Evolutionary conservation across 306 rosid species (phyloP).

Genomic region (Arachis hypogaea): DNA sequence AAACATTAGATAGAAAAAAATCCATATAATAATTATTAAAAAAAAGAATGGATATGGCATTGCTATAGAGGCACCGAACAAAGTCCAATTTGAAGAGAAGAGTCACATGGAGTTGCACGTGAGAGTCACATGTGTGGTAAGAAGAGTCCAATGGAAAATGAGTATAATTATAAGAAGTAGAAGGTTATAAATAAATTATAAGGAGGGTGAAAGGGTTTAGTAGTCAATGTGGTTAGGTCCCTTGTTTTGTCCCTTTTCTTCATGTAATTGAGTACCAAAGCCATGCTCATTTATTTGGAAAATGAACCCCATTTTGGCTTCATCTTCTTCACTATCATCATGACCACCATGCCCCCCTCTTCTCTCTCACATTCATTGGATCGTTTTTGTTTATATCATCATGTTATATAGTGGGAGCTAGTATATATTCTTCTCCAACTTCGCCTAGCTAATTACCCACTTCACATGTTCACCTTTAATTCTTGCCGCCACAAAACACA

Average conservation of each 20-base stretch:
- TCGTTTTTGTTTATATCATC: constrained; percentile 50
- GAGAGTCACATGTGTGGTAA: constrained; percentile 43
- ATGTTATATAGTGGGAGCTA: constrained; percentile 48
- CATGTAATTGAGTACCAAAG: constrained; percentile 78
- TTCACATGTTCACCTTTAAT: constrained; percentile 49
- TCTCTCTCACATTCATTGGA: constrained; percentile 45
- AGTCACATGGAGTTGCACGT: constrained; percentile 40
- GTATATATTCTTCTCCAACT: constrained; percentile 52
- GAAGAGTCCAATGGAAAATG: constrained; percentile 43
- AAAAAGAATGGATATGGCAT: background rate
- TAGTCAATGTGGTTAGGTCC: constrained; percentile 87
- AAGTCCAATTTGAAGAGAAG: constrained; percentile 33
- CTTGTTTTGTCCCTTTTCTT: constrained; percentile 67
- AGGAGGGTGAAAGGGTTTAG: constrained; percentile 41
- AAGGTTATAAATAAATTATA: constrained; percentile 17
- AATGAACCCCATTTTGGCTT: constrained; percentile 75
- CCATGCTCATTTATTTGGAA: constrained; percentile 84
- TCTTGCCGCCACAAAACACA: constrained; percentile 28
- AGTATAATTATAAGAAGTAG: constrained; percentile 36
- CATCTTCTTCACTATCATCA: constrained; percentile 63
- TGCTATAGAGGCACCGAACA: background rate
- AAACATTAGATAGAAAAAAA: no score
- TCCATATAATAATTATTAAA: no score
- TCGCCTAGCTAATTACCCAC: constrained; percentile 45
- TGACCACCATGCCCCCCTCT: constrained; percentile 45